phyloP scores from a whole-genome alignment of 2,329 filamentous ascomycete species.

The Colletotrichum lentis region DNA sequence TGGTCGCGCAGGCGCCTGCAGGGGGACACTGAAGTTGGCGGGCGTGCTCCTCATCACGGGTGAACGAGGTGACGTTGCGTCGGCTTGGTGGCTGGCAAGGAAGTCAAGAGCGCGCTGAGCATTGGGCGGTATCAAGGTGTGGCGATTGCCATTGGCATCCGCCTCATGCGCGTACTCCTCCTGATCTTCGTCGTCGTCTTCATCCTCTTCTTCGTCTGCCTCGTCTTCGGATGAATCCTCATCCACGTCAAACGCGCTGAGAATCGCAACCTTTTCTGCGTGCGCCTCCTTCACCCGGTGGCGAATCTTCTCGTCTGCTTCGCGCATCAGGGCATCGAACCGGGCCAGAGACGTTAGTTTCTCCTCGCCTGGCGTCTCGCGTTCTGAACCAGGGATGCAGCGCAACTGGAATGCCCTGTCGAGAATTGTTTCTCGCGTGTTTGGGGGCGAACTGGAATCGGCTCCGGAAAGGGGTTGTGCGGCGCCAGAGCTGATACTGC shows the following conservation, averaged over 20 bases:
- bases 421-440: conserved; percentile 70
- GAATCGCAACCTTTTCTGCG: conserved; percentile 47
- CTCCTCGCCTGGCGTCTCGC: conserved; percentile 64
- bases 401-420: conserved; percentile 71
- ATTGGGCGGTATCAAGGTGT: conserved; percentile 53
- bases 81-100: conserved; percentile 55
- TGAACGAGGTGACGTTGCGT: conserved; percentile 46
- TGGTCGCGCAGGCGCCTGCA: conserved; percentile 51
- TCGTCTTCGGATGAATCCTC: conserved; percentile 57
- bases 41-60: conserved; percentile 44
- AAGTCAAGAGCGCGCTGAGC: conserved; percentile 61
- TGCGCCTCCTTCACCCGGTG: conserved; percentile 49
- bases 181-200: conserved; percentile 53
- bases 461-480: conserved; percentile 48
- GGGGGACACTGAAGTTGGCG: conserved; percentile 35
- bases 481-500: conserved; percentile 62
- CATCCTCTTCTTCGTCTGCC: conserved; percentile 48
- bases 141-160: conserved; percentile 43
- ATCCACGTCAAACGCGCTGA: conserved; percentile 62
- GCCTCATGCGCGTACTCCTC: conserved; percentile 50
- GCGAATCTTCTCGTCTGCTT: conserved; percentile 62
- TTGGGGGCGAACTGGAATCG: conserved; percentile 60
- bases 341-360: conserved; percentile 70
- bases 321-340: conserved; percentile 72
- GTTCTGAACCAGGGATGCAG: conserved; percentile 68